Base-by-base conservation (phyloP, 768 basidiomycete genomes). In the Tephrocybe sp. region DNA sequence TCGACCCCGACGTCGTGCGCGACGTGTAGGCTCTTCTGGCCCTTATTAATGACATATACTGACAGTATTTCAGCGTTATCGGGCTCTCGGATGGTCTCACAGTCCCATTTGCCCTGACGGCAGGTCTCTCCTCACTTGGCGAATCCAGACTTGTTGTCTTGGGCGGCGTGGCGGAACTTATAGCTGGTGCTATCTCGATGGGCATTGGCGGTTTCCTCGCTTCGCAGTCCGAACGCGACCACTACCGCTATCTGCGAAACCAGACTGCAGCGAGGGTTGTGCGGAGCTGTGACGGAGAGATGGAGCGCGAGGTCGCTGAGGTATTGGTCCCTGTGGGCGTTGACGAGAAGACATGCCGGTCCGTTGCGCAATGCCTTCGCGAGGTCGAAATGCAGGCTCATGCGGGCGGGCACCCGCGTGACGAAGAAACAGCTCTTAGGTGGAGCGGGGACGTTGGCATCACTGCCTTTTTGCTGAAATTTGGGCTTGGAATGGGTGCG, bases 121-220 rank as follows among this genome's bases (percentile, higher is more conserved):
- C 93, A 4, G 93, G 93, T 49, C 79, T 95, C 21, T 90, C 90
- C 10, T 88, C 93, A 10, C 78, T 97, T 33, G 95, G 95, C 41
- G 85, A 90, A 53, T 93, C 92, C 6, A 84, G 79, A 48, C 79
- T 98, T n/a, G 97, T 99, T 56, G 88, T 96, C 43, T 80, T 96
- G 24, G 96, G 93, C 48, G 97, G 97, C 14, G 73, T 97, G 30
- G 96, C 97, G 1, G 97, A 99, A 67, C 86, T 99, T 58, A 92
- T 96, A 51, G 93, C 95, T 1, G 97, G 97, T 5, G 91, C 95
- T 11, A 90, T 98, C 40, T 93, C 90, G 1, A 99, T 99, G 96
- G 97, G 97, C 54, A 90, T 99, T 34, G 97, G 97, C 47, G 96
- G 96, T 17, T 98, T 96, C 79, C 86, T 99, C 43, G 94, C 94